A percentile compares a stretch with the other conserved stretches of the same genome.
These are phyloP conservation scores for Bruguiera hainesii DNA, from an alignment of 441 rosid species.

Conservation along the genomic window DNA sequence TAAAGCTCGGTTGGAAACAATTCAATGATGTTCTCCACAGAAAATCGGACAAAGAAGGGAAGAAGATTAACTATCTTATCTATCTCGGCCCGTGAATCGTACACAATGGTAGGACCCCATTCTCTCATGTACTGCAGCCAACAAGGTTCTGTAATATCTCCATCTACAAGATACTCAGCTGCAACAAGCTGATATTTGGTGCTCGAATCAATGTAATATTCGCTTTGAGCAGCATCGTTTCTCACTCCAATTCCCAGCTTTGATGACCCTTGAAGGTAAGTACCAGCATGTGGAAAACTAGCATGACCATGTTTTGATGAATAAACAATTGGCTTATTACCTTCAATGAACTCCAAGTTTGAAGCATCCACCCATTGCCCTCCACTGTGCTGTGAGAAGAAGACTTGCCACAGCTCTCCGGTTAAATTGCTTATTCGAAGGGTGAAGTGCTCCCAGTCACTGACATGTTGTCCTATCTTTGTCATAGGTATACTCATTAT, in stretches of 20 bases:
- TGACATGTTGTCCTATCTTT: constrained; percentile 71
- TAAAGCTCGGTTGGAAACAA: constrained; percentile 74
- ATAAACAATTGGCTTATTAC: constrained; percentile 58
- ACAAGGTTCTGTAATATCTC: constrained; percentile 50
- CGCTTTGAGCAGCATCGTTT: constrained; percentile 59
- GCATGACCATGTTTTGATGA: constrained; percentile 77
- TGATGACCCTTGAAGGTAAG: constrained; percentile 66
- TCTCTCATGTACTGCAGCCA: constrained; percentile 93
- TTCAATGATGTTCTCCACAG: constrained; percentile 34
- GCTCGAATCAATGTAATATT: constrained; percentile 58
- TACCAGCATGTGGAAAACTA: constrained; percentile 63
- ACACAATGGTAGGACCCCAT: constrained; percentile 81
- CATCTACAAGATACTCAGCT: constrained; percentile 64
- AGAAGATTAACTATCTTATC: constrained; percentile 50
- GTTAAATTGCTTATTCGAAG: constrained; percentile 77
- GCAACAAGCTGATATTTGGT: constrained; percentile 50
- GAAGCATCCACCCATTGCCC: constrained; percentile 76
- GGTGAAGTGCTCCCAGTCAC: constrained; percentile 93
- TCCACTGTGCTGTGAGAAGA: constrained; percentile 86
- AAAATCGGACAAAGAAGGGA: constrained; percentile 41
- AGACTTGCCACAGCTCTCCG: constrained; percentile 64
- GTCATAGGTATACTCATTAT: constrained; percentile 41
- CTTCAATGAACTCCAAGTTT: constrained; percentile 55
- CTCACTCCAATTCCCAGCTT: constrained; percentile 69
- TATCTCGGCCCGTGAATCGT: constrained; percentile 53